Evolutionary conservation across 495 filamentous ascomycete genomes (phyloP).

Genomic region (Glarea lozoyensis): DNA sequence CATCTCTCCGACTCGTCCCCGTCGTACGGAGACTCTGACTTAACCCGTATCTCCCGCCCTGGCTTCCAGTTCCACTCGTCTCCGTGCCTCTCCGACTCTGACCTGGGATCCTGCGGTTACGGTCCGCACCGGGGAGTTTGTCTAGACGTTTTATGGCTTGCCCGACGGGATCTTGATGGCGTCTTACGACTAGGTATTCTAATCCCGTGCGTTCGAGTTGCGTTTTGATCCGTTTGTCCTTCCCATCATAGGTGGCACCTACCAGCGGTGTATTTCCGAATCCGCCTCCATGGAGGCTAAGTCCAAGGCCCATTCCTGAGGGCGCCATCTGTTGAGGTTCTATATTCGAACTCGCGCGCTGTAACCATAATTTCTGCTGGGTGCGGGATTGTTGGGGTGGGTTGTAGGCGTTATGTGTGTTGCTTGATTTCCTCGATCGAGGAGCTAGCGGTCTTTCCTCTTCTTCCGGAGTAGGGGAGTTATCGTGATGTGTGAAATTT

Average conservation of each 20-base stretch:
- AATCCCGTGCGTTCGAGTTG: slow-evolving; percentile 53
- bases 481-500: slow-evolving; percentile 24
- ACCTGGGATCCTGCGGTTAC: slow-evolving; percentile 33
- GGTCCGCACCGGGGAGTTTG: slow-evolving; percentile 37
- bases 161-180: slow-evolving; percentile 57
- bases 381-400: slow-evolving; percentile 50
- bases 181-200: slow-evolving; percentile 58
- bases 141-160: slow-evolving; percentile 45
- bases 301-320: slow-evolving; percentile 32
- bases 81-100: slow-evolving; percentile 14
- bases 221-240: slow-evolving; percentile 44
- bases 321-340: slow-evolving; percentile 35
- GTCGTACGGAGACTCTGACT: slow-evolving; percentile 41
- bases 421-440: slow-evolving; percentile 21
- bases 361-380: slow-evolving; percentile 64
- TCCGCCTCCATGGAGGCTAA: slow-evolving; percentile 24
- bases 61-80: slow-evolving; percentile 16
- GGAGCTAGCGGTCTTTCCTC: slow-evolving; percentile 31
- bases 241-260: slow-evolving; percentile 32
- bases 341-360: slow-evolving; percentile 57
- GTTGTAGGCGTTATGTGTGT: slow-evolving; percentile 22
- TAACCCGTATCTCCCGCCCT: slow-evolving; percentile 24
- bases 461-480: slow-evolving; percentile 17
- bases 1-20: slow-evolving; percentile 18
- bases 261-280: slow-evolving; percentile 25